These are phyloP conservation scores for Elaeis oleifera DNA, from an alignment of 202 grass and related monocot species.

Conservation along the genomic window DNA sequence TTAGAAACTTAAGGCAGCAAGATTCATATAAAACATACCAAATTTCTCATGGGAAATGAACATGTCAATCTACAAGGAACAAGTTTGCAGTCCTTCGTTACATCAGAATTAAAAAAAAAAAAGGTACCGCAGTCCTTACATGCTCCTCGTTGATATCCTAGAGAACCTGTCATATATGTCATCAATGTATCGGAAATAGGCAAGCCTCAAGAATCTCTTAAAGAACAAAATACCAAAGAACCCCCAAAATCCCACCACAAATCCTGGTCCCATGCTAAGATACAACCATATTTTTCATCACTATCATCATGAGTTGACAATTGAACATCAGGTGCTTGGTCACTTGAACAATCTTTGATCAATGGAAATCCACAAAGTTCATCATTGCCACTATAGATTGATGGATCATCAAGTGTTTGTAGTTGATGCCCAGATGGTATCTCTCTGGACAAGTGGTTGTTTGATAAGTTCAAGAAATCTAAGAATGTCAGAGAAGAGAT, in stretches of 20 bases:
- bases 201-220: not conserved
- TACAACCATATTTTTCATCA: not conserved
- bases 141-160: no score
- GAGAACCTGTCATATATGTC: not conserved
- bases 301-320: not conserved
- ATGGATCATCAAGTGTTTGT: not conserved
- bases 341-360: not conserved
- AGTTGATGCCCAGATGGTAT: slow-evolving; percentile 4
- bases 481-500: not conserved
- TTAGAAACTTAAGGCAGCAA: no score
- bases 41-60: no score
- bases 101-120: no score
- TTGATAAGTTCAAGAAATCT: not conserved
- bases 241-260: not conserved
- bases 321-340: not conserved
- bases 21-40: no score
- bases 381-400: slow-evolving; percentile 9
- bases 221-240: slow-evolving; percentile 6
- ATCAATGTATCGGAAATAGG: not conserved
- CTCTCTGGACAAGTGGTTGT: slow-evolving; percentile 35
- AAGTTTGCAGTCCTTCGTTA: no score
- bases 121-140: no score
- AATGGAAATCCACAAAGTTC: slow-evolving; percentile 23
- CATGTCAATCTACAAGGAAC: no score
- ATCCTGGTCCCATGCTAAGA: slow-evolving; percentile 11